Evolutionary conservation across 306 rosid species (phyloP), one percentile per base, ranked within the genome.

Genomic region (Mucuna pruriens): DNA sequence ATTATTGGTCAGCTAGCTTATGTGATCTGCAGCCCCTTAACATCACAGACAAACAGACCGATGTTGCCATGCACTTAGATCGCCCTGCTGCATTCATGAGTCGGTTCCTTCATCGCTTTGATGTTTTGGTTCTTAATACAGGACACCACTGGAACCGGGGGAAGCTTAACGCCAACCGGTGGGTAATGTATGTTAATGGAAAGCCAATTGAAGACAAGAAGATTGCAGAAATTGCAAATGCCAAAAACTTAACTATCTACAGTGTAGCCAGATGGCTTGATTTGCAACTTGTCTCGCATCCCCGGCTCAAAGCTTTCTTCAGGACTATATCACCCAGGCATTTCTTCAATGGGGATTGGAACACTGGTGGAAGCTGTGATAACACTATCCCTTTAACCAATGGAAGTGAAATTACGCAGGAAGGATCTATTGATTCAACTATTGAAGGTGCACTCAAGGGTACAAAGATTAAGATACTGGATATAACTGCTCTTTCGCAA

Each of bases 81-180:
- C 95, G 90, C 8, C 91, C 99, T 1, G 92, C 98, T 0, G 94
- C 98, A 62, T 92, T 96, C 82, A 73, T 96, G 89, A 87, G 91
- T 23, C 82, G 40, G 83, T 93, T 62, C 83, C 90, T 96, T 70
- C 84, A 83, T 40, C 77, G 75, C 42, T 93, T 96, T 73, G 69
- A 93, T 78, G 94, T 93, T 55, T 87, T 95, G 87, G 91, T 95
- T 86, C 94, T 95, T 44, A 95, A 95, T 76, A 93, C 99, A 4
- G 98, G 98, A 39, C 99, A 95, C 87, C 98, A 93, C 68, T 95
- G 99, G 98, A 92, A 95, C 86, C 85, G 92, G 77, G 96, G 96
- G 54, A 93, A 96, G 85, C 86, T 96, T 71, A 80, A 36, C 15
- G 97, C 84, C 46, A 93, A 93, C 83, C 81, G 90, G 71, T 96